Evolutionary conservation across 768 basidiomycete genomes (phyloP), one percentile per base, ranked within the genome.

Genomic region (Pseudohyphozyma bogoriensis): DNA sequence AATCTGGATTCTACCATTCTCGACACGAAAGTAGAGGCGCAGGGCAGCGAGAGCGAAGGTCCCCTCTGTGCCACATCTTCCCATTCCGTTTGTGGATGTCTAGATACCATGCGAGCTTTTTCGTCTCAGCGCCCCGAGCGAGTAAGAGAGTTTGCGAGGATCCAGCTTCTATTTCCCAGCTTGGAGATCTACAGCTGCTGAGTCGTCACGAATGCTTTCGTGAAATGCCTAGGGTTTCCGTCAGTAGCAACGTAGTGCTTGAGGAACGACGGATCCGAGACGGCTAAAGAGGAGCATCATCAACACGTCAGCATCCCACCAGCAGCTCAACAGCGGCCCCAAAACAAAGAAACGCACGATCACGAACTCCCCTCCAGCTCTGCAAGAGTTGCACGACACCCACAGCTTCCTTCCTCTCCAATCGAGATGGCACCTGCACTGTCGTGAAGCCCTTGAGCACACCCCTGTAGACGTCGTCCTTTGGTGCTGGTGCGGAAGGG

Each of bases 181-280:
- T n/a, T n/a, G n/a, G n/a, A n/a, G n/a, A n/a, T 52, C n/a, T 37
- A 37, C 24, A 37, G 32, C 28, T 49, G 53, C 28, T 46, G 22
- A n/a, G 24, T 60, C 56, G 50, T 42, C 28, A 49, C 55, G 37
- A 66, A 26, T 0, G 13, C 15, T 24, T 51, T 42, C 9, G 50
- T 49, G 29, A 66, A 60, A 51, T 63, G 39, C 10, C 65, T 37
- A 40, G 56, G 35, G 59, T 63, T 66, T 9, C 61, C 65, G n/a
- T 63, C 61, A 3, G 58, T 51, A 29, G 58, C 51, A 24, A 66
- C 62, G 31, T 62, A 50, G 20, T 54, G 36, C 53, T 66, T 56
- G 18, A 66, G 56, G 59, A 63, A 62, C 26, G 56, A 28, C n/a
- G 54, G 13, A 53, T 66, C 65, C 40, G 58, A 62, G n/a, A 66